Conservation (phyloP, 805 yeast genomes). For the Komagataella mondaviorum region DNA sequence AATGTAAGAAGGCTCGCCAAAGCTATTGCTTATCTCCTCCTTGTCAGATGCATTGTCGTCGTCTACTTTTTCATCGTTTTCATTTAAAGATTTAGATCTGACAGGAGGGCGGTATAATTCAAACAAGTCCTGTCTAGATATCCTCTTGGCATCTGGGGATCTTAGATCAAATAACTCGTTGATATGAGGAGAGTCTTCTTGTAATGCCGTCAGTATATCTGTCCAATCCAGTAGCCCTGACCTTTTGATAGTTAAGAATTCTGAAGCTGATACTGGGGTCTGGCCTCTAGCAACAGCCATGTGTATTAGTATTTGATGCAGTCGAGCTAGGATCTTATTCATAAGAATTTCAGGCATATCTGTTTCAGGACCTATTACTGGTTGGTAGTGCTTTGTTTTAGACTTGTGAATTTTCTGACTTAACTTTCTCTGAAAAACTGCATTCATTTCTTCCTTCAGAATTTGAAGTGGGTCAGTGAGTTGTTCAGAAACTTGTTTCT, state of each 20-base stretch:
- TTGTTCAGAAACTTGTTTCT: constrained; percentile 4
- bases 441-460: constrained; percentile 9
- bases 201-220: not conserved
- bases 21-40: not conserved
- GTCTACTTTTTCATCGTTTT: not conserved
- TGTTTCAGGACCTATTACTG: not conserved
- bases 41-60: not conserved
- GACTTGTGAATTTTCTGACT: constrained; percentile 6
- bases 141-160: not conserved
- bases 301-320: not conserved
- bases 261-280: not conserved
- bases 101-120: not conserved
- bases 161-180: not conserved
- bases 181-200: constrained; percentile 1
- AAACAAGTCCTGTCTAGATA: not conserved
- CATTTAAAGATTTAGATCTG: not conserved
- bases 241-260: not conserved
- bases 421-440: constrained; percentile 9
- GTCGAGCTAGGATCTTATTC: not conserved
- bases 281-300: not conserved
- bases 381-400: not conserved
- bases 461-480: constrained; percentile 7
- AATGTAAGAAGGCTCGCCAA: not conserved
- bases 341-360: constrained; percentile 3
- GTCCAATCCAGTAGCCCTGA: not conserved